Evolutionary conservation across 202 grass and related monocot genomes (phyloP), one percentile per base, ranked within the genome.

Genomic region (Musa balbisiana): DNA sequence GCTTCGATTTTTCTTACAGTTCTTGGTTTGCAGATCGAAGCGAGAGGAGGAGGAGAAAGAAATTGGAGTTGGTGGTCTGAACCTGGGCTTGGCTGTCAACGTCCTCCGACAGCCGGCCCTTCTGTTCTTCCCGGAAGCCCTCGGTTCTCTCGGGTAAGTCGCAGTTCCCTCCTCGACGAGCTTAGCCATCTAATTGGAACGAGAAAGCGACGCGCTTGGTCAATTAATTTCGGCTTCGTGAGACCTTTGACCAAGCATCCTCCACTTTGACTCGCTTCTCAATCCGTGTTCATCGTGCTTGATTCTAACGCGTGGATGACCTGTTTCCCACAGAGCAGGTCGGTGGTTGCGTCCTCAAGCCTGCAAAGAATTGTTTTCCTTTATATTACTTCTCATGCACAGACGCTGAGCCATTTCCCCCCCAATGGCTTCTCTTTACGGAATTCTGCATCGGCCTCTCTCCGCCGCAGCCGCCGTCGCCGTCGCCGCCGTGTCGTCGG

Each of bases 381-480:
- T 43, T 3, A 43, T 51, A 51, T 50, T 70, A 1, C 17, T 51
- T 51, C 2, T 6, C 17, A 70, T 1, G 16, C 33, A 2, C 76
- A 74, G 79, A 78, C 79, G 75, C 29, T 9, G 65, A 77, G 16
- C 67, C 50, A 75, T 33, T 22, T 50, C 49, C 50, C 56, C 16
- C 21, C 55, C 23, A 54, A 98, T 94, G 95, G 88, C 95, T 70
- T 93, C 82, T 55, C 63, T 91, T 73, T 85, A 82, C 3, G 88
- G 86, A 21, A 60, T 76, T 22, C 77, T 93, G 69, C 88, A 98
- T 51, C 85, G 95, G 20, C 91, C 94, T 24, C 76, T 98, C 71
- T 94, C 95, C 4, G 80, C 95, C 70, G 92, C 87, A 52, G 95
- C 89, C 3, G 88, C 89, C 1, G 83, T 92, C 0, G 87, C 91